These are phyloP conservation scores for Pyracantha coccinea DNA, from an alignment of 331 rosid species.

Conservation along the genomic window DNA sequence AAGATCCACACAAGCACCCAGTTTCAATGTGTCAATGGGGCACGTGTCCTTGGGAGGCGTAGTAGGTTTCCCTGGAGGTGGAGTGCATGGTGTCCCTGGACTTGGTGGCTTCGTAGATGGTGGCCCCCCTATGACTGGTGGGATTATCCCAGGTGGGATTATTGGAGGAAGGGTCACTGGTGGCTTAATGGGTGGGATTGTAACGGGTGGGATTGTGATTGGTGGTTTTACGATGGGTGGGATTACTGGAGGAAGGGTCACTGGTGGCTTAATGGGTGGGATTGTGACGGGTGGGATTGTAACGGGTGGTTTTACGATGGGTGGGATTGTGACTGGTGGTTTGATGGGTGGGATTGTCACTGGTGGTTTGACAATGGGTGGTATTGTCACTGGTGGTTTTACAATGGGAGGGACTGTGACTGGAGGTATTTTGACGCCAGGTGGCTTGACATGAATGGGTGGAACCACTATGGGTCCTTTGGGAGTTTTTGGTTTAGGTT, in stretches of 20 bases:
- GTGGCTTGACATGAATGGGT: slow-evolving; percentile 7
- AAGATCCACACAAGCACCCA: slow-evolving; percentile 29
- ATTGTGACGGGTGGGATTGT: no score
- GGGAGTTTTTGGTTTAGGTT: slow-evolving; percentile 18
- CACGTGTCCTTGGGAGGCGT: slow-evolving; percentile 13
- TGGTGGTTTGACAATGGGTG: slow-evolving; percentile 19
- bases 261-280: background rate
- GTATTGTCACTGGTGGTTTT: slow-evolving; percentile 22
- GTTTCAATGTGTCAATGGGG: slow-evolving; percentile 24
- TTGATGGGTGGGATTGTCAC: slow-evolving; percentile 4
- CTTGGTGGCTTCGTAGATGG: background rate
- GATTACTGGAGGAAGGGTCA: background rate
- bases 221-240: background rate
- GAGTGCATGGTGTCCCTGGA: background rate
- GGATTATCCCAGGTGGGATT: background rate
- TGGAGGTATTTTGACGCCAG: slow-evolving; percentile 22
- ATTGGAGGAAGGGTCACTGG: background rate
- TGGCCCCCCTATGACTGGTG: background rate
- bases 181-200: no score
- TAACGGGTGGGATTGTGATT: background rate
- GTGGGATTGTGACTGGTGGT: slow-evolving; percentile 16
- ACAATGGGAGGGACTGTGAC: slow-evolving; percentile 24
- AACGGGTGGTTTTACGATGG: background rate
- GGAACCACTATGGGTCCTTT: slow-evolving; percentile 22
- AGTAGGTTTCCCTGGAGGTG: background rate